Evolutionary conservation across 805 yeast genomes (phyloP), one percentile per base, ranked within the genome.

Genomic region (Lipomyces yamanashiensis): DNA sequence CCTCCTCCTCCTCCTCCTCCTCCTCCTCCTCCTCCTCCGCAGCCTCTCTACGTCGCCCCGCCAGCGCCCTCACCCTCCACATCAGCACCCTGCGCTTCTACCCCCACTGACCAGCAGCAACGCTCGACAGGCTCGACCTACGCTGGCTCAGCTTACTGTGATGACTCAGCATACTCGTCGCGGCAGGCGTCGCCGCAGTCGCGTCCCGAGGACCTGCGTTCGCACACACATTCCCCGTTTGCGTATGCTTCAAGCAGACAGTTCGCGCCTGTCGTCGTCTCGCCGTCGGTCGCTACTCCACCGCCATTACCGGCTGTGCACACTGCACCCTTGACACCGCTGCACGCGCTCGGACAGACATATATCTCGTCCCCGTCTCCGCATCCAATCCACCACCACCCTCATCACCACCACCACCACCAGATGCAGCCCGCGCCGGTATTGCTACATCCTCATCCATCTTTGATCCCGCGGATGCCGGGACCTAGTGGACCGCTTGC

Each of bases 401-500:
- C 17, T 47, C 53, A 13, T 12, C 13, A 36, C 51, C 45, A 5
- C 15, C 15, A 13, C 19, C 13, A 36, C 51, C 45, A 5, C 15
- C 15, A 12, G 15, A 28, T 28, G 28, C 28, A 28, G 28, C 28
- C 28, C 28, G 28, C 28, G 28, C 51, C 54, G 34, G 19, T n/a
- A 19, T 43, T 28, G 17, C 49, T 50, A 19, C 21, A 21, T 13
- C 39, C 36, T 33, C 47, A 41, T 17, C 56, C 59, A 23, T 54
- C 59, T 3, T 28, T 54, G 23, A 23, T 33, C n/a, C 59, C 58
- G 45, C 45, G 56, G 13, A 33, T 36, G 36, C 48, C 54, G 28
- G 54, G 33, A 45, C 40, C 36, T 15, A 33, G 41, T 39, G n/a
- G 37, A 17, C 23, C 55, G 34, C 12, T 55, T n/a, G 37, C 47